Conservation (phyloP, 2,329 filamentous ascomycete genomes). For the Neofusicoccum sp. region DNA sequence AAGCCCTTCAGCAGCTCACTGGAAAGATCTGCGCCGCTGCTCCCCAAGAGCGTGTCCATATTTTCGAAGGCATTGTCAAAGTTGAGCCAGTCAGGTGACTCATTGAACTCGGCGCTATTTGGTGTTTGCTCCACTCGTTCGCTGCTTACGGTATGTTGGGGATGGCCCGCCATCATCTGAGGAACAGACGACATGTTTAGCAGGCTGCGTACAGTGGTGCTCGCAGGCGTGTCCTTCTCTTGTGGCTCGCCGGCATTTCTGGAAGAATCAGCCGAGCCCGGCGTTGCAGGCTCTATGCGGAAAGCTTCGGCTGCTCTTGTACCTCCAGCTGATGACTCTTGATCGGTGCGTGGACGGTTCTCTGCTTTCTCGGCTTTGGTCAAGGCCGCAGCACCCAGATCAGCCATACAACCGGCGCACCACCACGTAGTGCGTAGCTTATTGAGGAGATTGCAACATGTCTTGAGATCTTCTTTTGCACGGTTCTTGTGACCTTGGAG, state of each 20-base stretch:
- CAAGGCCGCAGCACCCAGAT: constrained; percentile 39
- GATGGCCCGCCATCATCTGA: constrained; percentile 1
- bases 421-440: constrained; percentile 45
- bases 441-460: constrained; percentile 45
- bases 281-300: not conserved
- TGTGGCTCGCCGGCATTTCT: not conserved
- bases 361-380: constrained; percentile 31
- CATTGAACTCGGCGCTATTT: constrained; percentile 24
- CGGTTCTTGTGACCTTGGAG: constrained; percentile 48
- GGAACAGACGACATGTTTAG: constrained; percentile 7
- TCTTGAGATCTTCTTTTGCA: constrained; percentile 45
- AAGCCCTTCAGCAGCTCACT: constrained; percentile 35
- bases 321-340: not conserved
- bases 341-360: constrained; percentile 22
- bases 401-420: constrained; percentile 47
- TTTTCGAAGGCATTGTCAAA: constrained; percentile 42
- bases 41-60: constrained; percentile 38
- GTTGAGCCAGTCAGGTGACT: constrained; percentile 39
- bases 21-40: constrained; percentile 32
- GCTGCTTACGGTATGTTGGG: constrained; percentile 38
- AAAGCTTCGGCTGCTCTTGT: constrained; percentile 11
- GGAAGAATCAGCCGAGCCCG: not conserved
- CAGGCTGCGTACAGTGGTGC: not conserved
- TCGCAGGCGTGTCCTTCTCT: not conserved
- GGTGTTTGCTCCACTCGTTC: constrained; percentile 29